These are phyloP conservation scores for Ramularia endophylla DNA, from an alignment of 2,329 filamentous ascomycete genomes.

Conservation along the genomic window DNA sequence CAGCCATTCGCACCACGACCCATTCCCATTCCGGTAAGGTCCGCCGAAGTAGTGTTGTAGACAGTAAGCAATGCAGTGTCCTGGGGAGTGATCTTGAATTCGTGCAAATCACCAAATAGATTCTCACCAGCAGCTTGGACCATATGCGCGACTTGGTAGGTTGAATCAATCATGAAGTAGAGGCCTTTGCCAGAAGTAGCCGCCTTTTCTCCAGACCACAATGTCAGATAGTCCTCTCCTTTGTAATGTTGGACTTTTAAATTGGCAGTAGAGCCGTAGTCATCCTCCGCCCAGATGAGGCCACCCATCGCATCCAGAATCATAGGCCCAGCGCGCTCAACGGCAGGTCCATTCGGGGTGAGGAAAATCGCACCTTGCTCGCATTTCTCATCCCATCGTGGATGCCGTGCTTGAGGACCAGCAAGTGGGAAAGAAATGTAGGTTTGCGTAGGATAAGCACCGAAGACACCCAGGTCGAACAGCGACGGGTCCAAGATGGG, in stretches of 20 bases:
- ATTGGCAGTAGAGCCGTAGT: conserved; percentile 27
- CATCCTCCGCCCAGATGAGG: conserved; percentile 31
- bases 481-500: conserved; percentile 24
- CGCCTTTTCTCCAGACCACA: conserved; percentile 35
- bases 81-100: conserved; percentile 38
- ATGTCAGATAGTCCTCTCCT: conserved; percentile 33
- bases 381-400: conserved; percentile 29
- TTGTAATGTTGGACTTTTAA: conserved; percentile 31
- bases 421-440: conserved; percentile 26
- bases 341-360: conserved; percentile 27
- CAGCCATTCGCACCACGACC: conserved; percentile 30
- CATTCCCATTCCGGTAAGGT: conserved; percentile 23
- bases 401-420: conserved; percentile 21
- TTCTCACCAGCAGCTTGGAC: conserved; percentile 27
- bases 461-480: conserved; percentile 30
- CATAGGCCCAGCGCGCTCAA: conserved; percentile 28
- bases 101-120: conserved; percentile 37
- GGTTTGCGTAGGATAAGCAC: conserved; percentile 23
- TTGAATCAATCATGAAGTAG: conserved; percentile 32
- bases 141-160: conserved; percentile 23
- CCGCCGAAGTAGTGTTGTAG: conserved; percentile 32
- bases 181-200: conserved; percentile 30
- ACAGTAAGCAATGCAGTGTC: conserved; percentile 41
- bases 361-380: conserved; percentile 26
- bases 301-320: conserved; percentile 31